Evolutionary conservation across 108 stramenopile genomes (phyloP).

Genomic region (Tribonema minus): DNA sequence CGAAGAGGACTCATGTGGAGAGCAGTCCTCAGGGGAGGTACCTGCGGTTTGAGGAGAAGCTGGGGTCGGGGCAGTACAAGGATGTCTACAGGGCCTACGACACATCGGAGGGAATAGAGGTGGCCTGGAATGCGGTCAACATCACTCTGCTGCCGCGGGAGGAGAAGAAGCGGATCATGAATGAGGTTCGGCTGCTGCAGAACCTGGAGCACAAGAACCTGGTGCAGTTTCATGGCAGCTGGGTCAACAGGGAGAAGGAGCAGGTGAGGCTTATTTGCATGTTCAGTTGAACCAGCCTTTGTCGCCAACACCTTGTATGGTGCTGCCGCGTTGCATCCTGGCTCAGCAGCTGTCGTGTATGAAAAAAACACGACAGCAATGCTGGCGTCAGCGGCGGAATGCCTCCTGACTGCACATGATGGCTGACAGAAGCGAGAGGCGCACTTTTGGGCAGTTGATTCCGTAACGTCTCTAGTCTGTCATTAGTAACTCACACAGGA

Average conservation of each 20-base stretch:
- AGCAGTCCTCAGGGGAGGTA: conserved; percentile 67
- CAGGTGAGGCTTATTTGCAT: background rate
- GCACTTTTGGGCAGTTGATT: too few relatives aligned
- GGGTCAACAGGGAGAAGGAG: conserved; percentile 81
- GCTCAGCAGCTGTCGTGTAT: background rate
- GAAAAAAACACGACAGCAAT: background rate
- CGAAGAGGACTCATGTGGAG: conserved; percentile 17
- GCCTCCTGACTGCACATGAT: too few relatives aligned
- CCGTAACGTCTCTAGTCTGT: too few relatives aligned
- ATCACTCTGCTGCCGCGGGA: conserved; percentile 71
- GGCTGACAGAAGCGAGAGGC: too few relatives aligned
- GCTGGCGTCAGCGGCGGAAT: background rate
- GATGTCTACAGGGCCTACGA: conserved; percentile 91
- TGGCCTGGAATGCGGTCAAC: conserved; percentile 92
- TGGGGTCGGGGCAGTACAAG: conserved; percentile 90
- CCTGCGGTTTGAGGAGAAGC: conserved; percentile 86
- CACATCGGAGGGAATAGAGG: conserved; percentile 85
- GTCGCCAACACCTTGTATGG: too few relatives aligned
- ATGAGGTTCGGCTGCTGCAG: conserved; percentile 83
- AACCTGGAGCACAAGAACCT: conserved; percentile 84
- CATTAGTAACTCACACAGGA: too few relatives aligned
- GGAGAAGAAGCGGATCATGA: conserved; percentile 73
- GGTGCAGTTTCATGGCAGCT: conserved; percentile 87
- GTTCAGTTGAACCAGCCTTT: background rate
- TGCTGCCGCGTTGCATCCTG: too few relatives aligned